Evolutionary conservation across 352 stramenopile genomes (phyloP), one percentile per base, ranked within the genome.

Genomic region (Peronosclerospora sorghi): DNA sequence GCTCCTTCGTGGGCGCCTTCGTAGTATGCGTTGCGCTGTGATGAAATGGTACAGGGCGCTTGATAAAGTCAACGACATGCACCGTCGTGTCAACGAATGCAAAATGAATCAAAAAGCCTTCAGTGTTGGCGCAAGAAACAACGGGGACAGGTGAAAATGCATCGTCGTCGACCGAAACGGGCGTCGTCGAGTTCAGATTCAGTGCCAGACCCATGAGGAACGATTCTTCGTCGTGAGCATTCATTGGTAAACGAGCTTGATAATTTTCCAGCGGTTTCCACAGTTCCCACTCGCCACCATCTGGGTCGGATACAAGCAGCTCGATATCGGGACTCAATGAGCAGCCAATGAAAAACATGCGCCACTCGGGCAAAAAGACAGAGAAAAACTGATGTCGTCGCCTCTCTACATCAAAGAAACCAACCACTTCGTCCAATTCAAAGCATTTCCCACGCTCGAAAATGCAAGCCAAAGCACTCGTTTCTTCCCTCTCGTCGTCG

Each of bases 311-410:
- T 34, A 87, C 75, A 2, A 87, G 57, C 10, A 87, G 58, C 51
- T 87, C 75, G 17, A 87, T 74, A 49, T 87, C 75, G n/a, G 75
- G 67, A 42, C 75, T 87, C 26, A 87, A 40, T 12, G 75, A 87
- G 47, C 75, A 87, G 8, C 62, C 70, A 46, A 87, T 60, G 37
- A 87, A 87, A 41, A 87, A 87, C 72, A 87, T 87, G 10, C 75
- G 68, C 73, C 75, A 87, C 21, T 84, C 69, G 4, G 59, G 41
- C 23, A 87, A 51, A 29, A 72, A 87, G 13, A 63, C 54, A 8
- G 75, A 81, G 36, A 77, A 85, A 38, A 70, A 87, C 41, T 81
- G 63, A 37, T 87, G 75, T 13, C 61, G 49, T 17, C 68, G 62
- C 12, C 51, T 61, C 20, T 78, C 68, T 13, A 81, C 56, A 36